phyloP scores from a whole-genome alignment of 2,329 filamentous ascomycete species.

The Trichoderma brevicompactum region DNA sequence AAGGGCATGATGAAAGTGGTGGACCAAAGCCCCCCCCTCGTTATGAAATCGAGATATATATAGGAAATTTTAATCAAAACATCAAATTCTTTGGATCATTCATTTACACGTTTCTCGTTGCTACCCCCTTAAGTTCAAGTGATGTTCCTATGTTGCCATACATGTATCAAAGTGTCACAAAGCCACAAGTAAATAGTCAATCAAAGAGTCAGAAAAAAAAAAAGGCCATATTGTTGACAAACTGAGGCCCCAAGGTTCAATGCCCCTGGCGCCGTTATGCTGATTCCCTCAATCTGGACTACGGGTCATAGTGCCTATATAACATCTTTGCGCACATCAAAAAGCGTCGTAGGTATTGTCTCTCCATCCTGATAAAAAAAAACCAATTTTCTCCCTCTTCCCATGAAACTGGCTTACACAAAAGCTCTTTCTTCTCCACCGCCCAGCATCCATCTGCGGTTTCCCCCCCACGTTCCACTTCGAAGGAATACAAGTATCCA shows the following conservation, averaged over 20 bases:
- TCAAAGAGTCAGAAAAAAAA: too few species aligned
- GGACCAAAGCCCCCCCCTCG: slow-evolving; percentile 20
- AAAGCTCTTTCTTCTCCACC: background rate
- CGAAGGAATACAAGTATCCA: slow-evolving; percentile 4
- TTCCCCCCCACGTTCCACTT: slow-evolving; percentile 2
- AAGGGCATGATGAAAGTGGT: background rate
- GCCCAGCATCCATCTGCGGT: background rate
- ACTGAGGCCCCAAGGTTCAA: background rate
- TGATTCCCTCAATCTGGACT: slow-evolving; percentile 13
- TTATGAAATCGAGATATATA: slow-evolving; percentile 22
- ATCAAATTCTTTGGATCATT: background rate
- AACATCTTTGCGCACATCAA: slow-evolving; percentile 8
- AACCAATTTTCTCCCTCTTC: slow-evolving; percentile 12
- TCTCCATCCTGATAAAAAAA: slow-evolving; percentile 4
- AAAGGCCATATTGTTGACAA: slow-evolving; percentile 18
- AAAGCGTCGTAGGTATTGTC: slow-evolving; percentile 18
- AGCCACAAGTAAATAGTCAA: background rate
- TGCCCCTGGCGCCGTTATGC: slow-evolving; percentile 17
- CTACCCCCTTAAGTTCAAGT: background rate
- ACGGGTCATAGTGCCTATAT: slow-evolving; percentile 7
- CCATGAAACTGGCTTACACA: background rate
- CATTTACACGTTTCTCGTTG: background rate
- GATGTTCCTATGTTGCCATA: too few species aligned
- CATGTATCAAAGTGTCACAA: background rate
- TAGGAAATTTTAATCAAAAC: slow-evolving; percentile 27